These are phyloP conservation scores for Lineolata rhizophorae DNA, from an alignment of 495 filamentous ascomycete genomes.

Conservation along the genomic window DNA sequence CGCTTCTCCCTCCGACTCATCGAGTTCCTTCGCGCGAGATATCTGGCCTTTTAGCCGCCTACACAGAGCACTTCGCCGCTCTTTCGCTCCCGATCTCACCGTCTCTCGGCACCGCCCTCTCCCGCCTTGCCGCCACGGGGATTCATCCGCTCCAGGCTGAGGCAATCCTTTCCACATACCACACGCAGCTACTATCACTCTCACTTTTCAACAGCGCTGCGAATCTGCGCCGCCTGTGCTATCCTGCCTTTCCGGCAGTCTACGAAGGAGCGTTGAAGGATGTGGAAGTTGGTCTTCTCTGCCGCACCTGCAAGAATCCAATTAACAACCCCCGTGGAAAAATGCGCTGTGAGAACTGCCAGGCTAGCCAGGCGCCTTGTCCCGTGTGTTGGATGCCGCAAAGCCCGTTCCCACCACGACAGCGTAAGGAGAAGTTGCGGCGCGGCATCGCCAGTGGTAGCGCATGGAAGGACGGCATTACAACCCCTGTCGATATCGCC, in stretches of 20 bases:
- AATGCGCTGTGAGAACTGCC: conserved; percentile 14
- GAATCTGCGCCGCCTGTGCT: conserved; percentile 14
- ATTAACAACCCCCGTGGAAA: conserved; percentile 13
- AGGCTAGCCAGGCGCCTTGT: conserved; percentile 13
- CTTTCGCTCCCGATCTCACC: conserved; percentile 9
- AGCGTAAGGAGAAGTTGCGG: conserved; percentile 6
- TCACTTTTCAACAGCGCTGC: conserved; percentile 13
- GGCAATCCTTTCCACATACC: conserved; percentile 18
- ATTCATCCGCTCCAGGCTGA: conserved; percentile 19
- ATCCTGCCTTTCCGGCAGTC: conserved; percentile 16
- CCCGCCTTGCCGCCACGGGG: conserved; percentile 9
- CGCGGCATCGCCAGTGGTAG: conserved; percentile 2
- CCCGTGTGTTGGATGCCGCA: conserved; percentile 15
- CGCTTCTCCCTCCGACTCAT: conserved; percentile 14
- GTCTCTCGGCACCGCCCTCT: conserved; percentile 10
- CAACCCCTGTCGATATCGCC: conserved; percentile 1
- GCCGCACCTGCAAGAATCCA: conserved; percentile 14
- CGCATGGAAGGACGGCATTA: not conserved
- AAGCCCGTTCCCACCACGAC: conserved; percentile 12
- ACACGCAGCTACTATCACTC: conserved; percentile 15
- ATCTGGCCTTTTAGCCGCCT: conserved; percentile 6
- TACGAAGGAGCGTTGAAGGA: conserved; percentile 17
- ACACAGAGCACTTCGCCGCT: conserved; percentile 8
- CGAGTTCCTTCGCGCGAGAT: conserved; percentile 3
- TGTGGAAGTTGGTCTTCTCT: conserved; percentile 13